Evolutionary conservation across 305 asterid genomes (phyloP), one percentile per base, ranked within the genome.

Genomic region (Fraxinus sp.): DNA sequence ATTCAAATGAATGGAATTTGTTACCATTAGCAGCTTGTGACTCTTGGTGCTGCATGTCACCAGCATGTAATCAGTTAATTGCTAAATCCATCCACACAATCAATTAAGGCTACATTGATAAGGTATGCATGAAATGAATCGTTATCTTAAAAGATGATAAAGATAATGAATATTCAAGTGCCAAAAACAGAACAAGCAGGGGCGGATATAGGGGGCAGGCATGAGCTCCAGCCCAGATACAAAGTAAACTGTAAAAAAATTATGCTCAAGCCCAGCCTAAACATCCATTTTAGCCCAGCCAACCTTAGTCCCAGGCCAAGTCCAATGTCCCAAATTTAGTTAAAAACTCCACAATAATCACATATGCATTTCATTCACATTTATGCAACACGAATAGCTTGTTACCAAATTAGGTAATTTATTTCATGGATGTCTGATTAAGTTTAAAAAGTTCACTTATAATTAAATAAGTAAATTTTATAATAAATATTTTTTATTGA

Each of bases 1-100:
- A 97, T 87, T 94, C 98, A 84, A 94, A 94, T 59, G 98, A 95
- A 16, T 85, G 83, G 82, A 86, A 93, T 85, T 93, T 93, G 86
- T 90, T 91, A 74, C 96, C 97, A 84, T 87, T 86, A 74, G 87
- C 78, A 88, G 91, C 84, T 84, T 91, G 93, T 76, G 95, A 82
- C 78, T 90, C 99, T 84, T 97, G 98, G 82, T 93, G 98, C 99
- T 97, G 80, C 71, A 49, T 24, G 39, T 16, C 10, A 30, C 32
- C 37, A 44, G 18, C 32, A 41, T 24, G 62, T 76, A 14, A 84
- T 79, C 82, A 87, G 86, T 78, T 80, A 82, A 82, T 76, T 78
- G 82, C 73, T 36, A 71, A 52, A 26, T 84, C 81, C 79, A 80
- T 79, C 39, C 77, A 85, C 64, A 86, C 32, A 73, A 62, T 59